phyloP scores from a whole-genome alignment of 2,329 filamentous ascomycete species.

The Fusarium sp. region DNA sequence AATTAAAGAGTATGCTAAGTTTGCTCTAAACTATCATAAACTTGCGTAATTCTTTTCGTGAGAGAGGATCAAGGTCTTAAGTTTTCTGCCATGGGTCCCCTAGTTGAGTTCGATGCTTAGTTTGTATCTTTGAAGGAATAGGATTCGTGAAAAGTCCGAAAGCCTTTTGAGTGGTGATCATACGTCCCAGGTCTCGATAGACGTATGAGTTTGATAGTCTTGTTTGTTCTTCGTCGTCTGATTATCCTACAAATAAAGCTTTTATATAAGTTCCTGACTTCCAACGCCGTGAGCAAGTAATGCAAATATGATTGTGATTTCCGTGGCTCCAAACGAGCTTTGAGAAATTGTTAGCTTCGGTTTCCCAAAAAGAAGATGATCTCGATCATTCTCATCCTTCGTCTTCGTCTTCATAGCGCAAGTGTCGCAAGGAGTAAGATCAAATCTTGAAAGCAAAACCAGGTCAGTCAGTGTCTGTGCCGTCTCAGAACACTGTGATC shows the following conservation, averaged over 20 bases:
- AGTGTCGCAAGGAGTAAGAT: constrained; percentile 8
- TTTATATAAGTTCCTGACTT: constrained; percentile 7
- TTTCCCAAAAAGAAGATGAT: constrained; percentile 16
- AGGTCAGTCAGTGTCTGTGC: constrained; percentile 12
- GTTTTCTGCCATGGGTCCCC: too few species aligned
- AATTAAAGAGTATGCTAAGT: too few species aligned
- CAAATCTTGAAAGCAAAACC: neutral
- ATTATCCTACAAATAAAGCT: constrained; percentile 1
- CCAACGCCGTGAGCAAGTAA: constrained; percentile 18
- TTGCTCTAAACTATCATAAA: too few species aligned
- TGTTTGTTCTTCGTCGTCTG: constrained; percentile 8
- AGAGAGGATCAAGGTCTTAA: too few species aligned
- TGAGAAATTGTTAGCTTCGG: constrained; percentile 33
- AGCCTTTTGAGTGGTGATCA: neutral
- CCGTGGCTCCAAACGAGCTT: constrained; percentile 17
- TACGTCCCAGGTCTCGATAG: neutral
- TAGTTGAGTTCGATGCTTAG: too few species aligned
- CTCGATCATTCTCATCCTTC: constrained; percentile 32
- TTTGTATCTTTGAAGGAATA: too few species aligned
- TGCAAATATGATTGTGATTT: constrained; percentile 7
- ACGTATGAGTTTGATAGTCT: neutral
- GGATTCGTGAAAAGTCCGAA: neutral
- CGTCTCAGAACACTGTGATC: neutral
- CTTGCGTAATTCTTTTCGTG: too few species aligned
- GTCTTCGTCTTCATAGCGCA: constrained; percentile 6